Base-by-base conservation (phyloP, 2,329 filamentous ascomycete species). In the Aspergillus sergii region DNA sequence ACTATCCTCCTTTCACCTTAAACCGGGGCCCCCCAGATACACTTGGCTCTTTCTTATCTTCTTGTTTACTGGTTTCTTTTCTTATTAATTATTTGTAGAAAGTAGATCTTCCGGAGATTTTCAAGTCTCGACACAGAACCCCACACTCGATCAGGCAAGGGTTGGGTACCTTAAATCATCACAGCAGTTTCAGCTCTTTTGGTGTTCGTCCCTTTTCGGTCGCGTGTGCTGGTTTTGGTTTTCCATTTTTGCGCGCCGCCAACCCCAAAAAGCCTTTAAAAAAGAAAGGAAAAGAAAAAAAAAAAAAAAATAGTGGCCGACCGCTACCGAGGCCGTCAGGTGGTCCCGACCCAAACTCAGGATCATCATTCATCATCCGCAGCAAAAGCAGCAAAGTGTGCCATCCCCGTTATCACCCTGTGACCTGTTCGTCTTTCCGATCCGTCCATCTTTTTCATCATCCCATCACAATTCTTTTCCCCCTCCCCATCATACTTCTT, bases 311-410 rank as follows among this genome's bases (percentile, higher is more conserved):
- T 57, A 63, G 62, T 63, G 32, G 66, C 66, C 62, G 62, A 64
- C 60, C 58, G 57, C 62, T 69, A 66, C 70, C 69, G 68, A 74
- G 72, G 71, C 71, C 72, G 65, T 73, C 71, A 73, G 70, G 71
- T 74, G 72, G 72, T 67, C 72, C 68, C 66, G 66, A 64, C 69
- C 68, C 66, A 66, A 66, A 66, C 62, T 64, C 64, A 67, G 62
- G 57, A 64, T 66, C 61, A 61, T 66, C 66, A 64, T 61, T 61
- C 60, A 67, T 66, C 66, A 63, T 63, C 61, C 55, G 50, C 66
- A 61, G 53, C 55, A 54, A 34, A 51, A 61, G 50, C 50, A 56
- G 55, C 58, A 55, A 46, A 59, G 54, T 41, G 28, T 23, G 36
- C 48, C 56, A 63, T 51, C 60, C 54, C 39, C 64, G 30, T 61